Evolutionary conservation across 208 protist species (phyloP), one percentile per base, ranked within the genome.

Genomic region (Trichomonas gallinae): DNA sequence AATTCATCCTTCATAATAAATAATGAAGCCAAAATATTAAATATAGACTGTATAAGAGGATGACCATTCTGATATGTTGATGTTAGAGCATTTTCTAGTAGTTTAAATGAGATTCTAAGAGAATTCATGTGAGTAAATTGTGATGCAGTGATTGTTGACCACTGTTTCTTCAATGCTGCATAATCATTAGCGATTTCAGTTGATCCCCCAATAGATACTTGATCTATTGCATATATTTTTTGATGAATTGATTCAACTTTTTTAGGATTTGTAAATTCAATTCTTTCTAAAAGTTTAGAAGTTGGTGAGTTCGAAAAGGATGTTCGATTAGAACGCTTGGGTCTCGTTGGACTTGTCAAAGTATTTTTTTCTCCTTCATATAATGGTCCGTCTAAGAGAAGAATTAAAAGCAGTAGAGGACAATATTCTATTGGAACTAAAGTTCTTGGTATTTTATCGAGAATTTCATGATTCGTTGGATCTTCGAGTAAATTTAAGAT

Each of bases 1-100:
- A 93, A 51, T 93, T 93, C 34, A 93, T 93, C 87, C 0, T 44
- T 48, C 44, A 93, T 93, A 6, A 93, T 51, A 93, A 93, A 93
- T 48, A 44, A 42, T 9, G 87, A 93, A 38, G 87, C 17, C 26
- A 93, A 9, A 17, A 44, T 44, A 93, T 93, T 51, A 36, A 93
- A 93, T 26, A 93, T 36, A 2, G 45, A 23, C 44, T 51, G 42
- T 38, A 93, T 93, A 1, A 93, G n/a, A n/a, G 87, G 87, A 15
- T 93, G 87, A 8, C 26, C 44, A 34, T n/a, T 58, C 26, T 42
- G 87, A 26, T 40, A 93, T 48, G 40, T 38, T 58, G 40, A 13
- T 34, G 45, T 34, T 38, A 93, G 21, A 23, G n/a, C 44, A 38
- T 93, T 93, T 93, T 93, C 87, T 38, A 93, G 87, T 6, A 93